Conservation (phyloP, 352 stramenopile genomes). For the Albugo laibachii region DNA sequence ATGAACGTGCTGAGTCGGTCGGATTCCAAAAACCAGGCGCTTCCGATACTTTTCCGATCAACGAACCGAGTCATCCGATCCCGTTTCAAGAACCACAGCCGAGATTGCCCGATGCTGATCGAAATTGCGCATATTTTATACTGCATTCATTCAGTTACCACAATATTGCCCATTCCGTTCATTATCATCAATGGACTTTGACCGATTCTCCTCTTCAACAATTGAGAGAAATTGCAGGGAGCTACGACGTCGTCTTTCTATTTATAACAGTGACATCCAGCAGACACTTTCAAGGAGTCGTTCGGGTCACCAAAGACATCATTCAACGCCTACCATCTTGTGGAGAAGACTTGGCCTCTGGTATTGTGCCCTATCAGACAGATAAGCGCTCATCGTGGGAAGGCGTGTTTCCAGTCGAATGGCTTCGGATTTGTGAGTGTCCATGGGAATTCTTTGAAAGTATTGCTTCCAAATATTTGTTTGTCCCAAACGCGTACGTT, state of each 20-base stretch:
- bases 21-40: neutral
- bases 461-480: conserved; percentile 11
- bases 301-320: conserved; percentile 11
- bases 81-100: conserved; percentile 1
- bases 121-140: conserved; percentile 68
- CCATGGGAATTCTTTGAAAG: conserved; percentile 58
- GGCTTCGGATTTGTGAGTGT: conserved; percentile 75
- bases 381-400: conserved; percentile 28
- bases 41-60: neutral
- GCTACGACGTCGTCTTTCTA: conserved; percentile 62
- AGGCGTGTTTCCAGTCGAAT: conserved; percentile 51
- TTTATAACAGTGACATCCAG: conserved; percentile 49
- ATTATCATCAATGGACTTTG: conserved; percentile 46
- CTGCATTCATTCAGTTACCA: conserved; percentile 63
- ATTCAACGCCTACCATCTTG: neutral
- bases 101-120: conserved; percentile 44
- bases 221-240: conserved; percentile 53
- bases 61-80: conserved; percentile 1
- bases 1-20: neutral
- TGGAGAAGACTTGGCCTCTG: conserved; percentile 27
- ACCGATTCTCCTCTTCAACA: conserved; percentile 24
- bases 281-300: conserved; percentile 65
- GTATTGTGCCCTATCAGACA: conserved; percentile 35
- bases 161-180: conserved; percentile 63
- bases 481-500: neutral